Conservation (phyloP, 805 yeast genomes). For the Dipodascopsis uninucleata region DNA sequence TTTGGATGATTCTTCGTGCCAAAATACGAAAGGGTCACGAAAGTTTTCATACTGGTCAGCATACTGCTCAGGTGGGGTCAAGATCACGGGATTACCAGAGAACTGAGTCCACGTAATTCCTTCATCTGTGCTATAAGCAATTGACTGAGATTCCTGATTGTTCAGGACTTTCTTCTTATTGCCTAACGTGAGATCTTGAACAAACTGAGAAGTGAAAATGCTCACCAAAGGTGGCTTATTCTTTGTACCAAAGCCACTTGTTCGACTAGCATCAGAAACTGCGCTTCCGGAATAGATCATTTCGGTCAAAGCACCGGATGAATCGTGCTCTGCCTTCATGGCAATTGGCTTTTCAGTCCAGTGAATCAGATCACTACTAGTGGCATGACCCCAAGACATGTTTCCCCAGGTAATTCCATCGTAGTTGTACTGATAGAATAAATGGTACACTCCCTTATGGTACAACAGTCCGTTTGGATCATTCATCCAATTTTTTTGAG, state of each 20-base stretch:
- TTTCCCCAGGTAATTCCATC: constrained; percentile 36
- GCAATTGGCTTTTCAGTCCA: constrained; percentile 41
- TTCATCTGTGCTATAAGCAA: constrained; percentile 3
- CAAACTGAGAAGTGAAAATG: not conserved
- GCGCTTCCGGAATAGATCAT: constrained; percentile 39
- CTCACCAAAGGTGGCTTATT: not conserved
- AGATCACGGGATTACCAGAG: constrained; percentile 4
- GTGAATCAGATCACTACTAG: constrained; percentile 36
- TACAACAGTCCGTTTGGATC: constrained; percentile 46
- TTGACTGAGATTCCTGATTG: not conserved
- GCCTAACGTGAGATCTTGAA: not conserved
- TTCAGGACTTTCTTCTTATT: not conserved
- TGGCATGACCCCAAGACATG: constrained; percentile 46
- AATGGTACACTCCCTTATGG: constrained; percentile 38
- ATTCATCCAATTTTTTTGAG: constrained; percentile 42
- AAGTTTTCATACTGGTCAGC: constrained; percentile 12
- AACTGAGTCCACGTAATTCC: constrained; percentile 8
- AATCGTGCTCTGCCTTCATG: constrained; percentile 32
- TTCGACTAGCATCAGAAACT: constrained; percentile 40
- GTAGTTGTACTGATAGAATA: constrained; percentile 43
- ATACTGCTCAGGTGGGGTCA: constrained; percentile 3
- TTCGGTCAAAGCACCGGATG: constrained; percentile 29
- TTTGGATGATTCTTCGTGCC: constrained; percentile 3
- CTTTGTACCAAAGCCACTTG: constrained; percentile 35
- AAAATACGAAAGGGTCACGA: constrained; percentile 17